Conservation (phyloP, 192 early-diverging fungal genomes). For the Gorgonomyces haynaldii region DNA sequence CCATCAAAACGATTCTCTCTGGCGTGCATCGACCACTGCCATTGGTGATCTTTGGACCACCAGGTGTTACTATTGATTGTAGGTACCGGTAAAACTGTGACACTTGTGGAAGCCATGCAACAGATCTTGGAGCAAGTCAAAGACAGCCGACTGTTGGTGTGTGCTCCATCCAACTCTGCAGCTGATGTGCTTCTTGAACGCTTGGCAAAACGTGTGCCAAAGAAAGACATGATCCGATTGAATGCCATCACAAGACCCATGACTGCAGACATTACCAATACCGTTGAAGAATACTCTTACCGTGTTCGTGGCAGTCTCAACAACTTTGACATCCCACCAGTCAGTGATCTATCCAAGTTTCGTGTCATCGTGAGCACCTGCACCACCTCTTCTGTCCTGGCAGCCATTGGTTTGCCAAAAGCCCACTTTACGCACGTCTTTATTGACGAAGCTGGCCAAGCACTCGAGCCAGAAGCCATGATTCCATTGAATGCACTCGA, state of each 20-base stretch:
- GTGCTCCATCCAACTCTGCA: conserved; percentile 40
- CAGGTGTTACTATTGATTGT: too few relatives aligned
- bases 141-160: conserved; percentile 34
- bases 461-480: conserved; percentile 38
- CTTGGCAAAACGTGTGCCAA: conserved; percentile 23
- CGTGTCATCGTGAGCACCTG: conserved; percentile 44
- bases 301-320: conserved; percentile 9
- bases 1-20: too few relatives aligned
- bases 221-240: conserved; percentile 32
- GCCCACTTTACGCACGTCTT: conserved; percentile 30
- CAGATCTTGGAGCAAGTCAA: conserved; percentile 28
- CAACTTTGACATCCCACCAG: conserved; percentile 32
- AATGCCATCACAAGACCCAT: conserved; percentile 27
- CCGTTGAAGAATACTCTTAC: conserved; percentile 32
- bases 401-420: conserved; percentile 31
- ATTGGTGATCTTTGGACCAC: too few relatives aligned
- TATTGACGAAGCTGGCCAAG: conserved; percentile 48
- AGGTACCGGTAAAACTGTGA: conserved; percentile 51
- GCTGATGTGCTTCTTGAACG: conserved; percentile 39
- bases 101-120: conserved; percentile 32
- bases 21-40: too few relatives aligned
- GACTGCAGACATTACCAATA: too few relatives aligned
- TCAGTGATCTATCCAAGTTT: conserved; percentile 21
- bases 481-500: conserved; percentile 32
- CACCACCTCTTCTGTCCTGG: conserved; percentile 32